Conservation (phyloP, 129 eudicot species). For the Helichrysum umbraculigerum region DNA sequence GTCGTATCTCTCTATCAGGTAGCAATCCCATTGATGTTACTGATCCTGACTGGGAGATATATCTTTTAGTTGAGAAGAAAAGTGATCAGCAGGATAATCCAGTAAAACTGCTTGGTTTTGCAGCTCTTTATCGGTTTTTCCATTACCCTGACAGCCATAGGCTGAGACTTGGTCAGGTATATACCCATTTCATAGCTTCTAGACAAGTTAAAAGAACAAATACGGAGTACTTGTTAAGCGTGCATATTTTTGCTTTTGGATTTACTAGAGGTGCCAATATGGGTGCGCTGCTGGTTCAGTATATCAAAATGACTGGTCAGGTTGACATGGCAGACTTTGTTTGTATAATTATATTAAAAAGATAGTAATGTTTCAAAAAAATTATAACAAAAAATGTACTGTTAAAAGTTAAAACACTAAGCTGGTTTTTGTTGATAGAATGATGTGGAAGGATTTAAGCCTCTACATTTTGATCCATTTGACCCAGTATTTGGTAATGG, state of each 20-base stretch:
- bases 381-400: no score
- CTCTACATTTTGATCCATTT: no score
- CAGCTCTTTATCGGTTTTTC: slow-evolving; percentile 86
- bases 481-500: no score
- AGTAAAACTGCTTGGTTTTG: slow-evolving; percentile 69
- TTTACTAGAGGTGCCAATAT: neutral
- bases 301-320: neutral
- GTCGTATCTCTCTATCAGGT: slow-evolving; percentile 53
- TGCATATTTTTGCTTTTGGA: neutral
- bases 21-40: slow-evolving; percentile 95
- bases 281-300: neutral
- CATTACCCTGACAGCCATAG: slow-evolving; percentile 69
- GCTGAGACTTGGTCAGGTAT: slow-evolving; percentile 92
- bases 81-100: slow-evolving; percentile 35
- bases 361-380: no score
- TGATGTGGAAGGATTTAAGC: no score
- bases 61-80: slow-evolving; percentile 57
- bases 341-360: no score
- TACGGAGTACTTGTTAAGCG: neutral
- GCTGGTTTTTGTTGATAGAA: no score
- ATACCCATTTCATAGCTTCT: neutral
- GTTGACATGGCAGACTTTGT: neutral
- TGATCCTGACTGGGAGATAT: slow-evolving; percentile 91
- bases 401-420: no score
- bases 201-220: neutral